phyloP scores from a whole-genome alignment of 495 filamentous ascomycete species.

The Cudoniella acicularis region DNA sequence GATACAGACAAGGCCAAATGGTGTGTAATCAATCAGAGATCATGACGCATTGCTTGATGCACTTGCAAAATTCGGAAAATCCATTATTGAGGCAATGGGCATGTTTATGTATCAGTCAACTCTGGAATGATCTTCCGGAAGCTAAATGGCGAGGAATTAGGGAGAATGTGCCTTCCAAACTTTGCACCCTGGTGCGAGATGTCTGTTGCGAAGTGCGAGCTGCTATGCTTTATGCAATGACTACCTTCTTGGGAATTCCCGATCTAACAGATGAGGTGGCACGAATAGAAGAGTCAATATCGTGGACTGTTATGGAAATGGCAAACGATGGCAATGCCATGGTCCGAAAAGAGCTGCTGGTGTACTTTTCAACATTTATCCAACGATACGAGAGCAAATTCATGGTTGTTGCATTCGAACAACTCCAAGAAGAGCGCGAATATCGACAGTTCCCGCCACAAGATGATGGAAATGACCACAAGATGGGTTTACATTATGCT shows the following conservation, averaged over 20 bases:
- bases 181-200: slow-evolving; percentile 80
- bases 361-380: slow-evolving; percentile 92
- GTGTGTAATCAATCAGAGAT: slow-evolving; percentile 83
- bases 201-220: slow-evolving; percentile 91
- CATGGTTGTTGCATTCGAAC: slow-evolving; percentile 86
- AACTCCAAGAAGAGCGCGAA: slow-evolving; percentile 79
- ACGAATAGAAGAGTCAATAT: slow-evolving; percentile 82
- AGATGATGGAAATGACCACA: slow-evolving; percentile 51
- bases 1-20: slow-evolving; percentile 82
- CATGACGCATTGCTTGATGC: slow-evolving; percentile 75
- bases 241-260: slow-evolving; percentile 87
- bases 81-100: slow-evolving; percentile 93
- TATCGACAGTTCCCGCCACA: slow-evolving; percentile 47
- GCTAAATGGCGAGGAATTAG: slow-evolving; percentile 93
- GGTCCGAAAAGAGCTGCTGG: slow-evolving; percentile 86
- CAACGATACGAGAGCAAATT: slow-evolving; percentile 90
- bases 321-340: slow-evolving; percentile 86
- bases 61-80: slow-evolving; percentile 81
- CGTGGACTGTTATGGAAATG: slow-evolving; percentile 80
- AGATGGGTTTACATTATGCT: slow-evolving; percentile 52
- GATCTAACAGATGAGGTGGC: slow-evolving; percentile 90
- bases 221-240: slow-evolving; percentile 88
- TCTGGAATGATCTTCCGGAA: slow-evolving; percentile 87
- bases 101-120: slow-evolving; percentile 90
- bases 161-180: slow-evolving; percentile 69